Base-by-base conservation (phyloP, 208 protist genomes). In the Strigomonas culicis region DNA sequence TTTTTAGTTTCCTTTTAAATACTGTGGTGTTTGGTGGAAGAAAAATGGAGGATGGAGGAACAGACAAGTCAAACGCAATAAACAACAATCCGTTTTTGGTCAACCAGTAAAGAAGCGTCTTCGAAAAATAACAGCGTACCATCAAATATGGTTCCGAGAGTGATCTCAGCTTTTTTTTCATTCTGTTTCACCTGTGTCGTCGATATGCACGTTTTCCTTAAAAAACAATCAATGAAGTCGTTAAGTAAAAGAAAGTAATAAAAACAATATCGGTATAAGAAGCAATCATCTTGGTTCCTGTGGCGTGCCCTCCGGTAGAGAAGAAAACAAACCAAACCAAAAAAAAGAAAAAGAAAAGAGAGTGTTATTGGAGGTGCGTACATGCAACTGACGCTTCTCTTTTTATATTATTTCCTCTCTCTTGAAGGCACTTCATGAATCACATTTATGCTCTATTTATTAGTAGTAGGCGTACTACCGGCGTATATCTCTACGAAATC, bases 321-420 rank as follows among this genome's bases (percentile, higher is more conserved):
- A 24, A 55, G 46, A 1, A 72, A 63, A 32, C 52, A 41, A 47
- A 59, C 44, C 41, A 70, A 44, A 70, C 47, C 64, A 59, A 49
- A 53, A 74, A 50, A 63, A 8, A 50, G 1, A 61, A 11, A 39
- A 36, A 51, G 36, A 58, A 47, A 66, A 25, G 49, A 11, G 27
- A 2, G 30, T 51, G 59, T 47, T 50, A 63, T 6, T 57, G 63
- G 47, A 28, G 31, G 63, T 24, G 10, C 22, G 30, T 31, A 56
- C 8, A 22, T 28, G 32, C 1, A 50, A 41, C 13, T 41, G 36
- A 17, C 13, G 36, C 13, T 41, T 17, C 13, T 41, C 13, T n/a
- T n/a, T n/a, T n/a, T n/a, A n/a, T n/a, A n/a, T n/a, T n/a, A n/a
- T n/a, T n/a, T n/a, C n/a, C n/a, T n/a, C n/a, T n/a, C n/a, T n/a